Conservation (phyloP, 352 stramenopile species). For the Phytophthora agathidicida region DNA sequence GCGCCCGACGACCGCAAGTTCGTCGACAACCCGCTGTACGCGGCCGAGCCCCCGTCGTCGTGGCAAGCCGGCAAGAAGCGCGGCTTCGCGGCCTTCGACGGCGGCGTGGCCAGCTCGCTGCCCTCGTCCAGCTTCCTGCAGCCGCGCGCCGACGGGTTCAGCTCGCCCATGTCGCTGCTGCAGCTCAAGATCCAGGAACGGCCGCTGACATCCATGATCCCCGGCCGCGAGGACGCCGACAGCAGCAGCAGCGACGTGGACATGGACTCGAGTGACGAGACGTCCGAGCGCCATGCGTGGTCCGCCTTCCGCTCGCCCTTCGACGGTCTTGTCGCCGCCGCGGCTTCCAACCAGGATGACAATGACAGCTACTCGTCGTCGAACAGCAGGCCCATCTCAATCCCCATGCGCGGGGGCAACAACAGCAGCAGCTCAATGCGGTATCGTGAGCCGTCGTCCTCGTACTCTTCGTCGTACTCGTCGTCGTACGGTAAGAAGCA, state of each 20-base stretch:
- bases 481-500: constrained; percentile 50
- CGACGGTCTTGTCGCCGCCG: constrained; percentile 71
- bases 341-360: constrained; percentile 53
- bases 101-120: constrained; percentile 51
- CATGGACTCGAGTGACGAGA: constrained; percentile 53
- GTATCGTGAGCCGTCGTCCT: constrained; percentile 34
- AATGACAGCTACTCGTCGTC: constrained; percentile 48
- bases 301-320: constrained; percentile 63
- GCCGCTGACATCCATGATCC: constrained; percentile 79
- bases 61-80: constrained; percentile 69
- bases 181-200: constrained; percentile 65
- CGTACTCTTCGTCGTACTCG: constrained; percentile 33
- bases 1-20: constrained; percentile 76
- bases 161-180: constrained; percentile 46
- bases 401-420: constrained; percentile 47
- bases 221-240: constrained; percentile 35
- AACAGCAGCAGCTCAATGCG: constrained; percentile 32
- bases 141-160: constrained; percentile 18
- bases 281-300: constrained; percentile 44
- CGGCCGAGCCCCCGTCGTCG: constrained; percentile 43
- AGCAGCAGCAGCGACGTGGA: constrained; percentile 64
- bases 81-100: constrained; percentile 49
- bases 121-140: constrained; percentile 59
- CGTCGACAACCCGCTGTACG: constrained; percentile 62
- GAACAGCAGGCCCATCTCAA: constrained; percentile 64